phyloP scores from a whole-genome alignment of 441 rosid genomes.

The Mallotus japonicus region DNA sequence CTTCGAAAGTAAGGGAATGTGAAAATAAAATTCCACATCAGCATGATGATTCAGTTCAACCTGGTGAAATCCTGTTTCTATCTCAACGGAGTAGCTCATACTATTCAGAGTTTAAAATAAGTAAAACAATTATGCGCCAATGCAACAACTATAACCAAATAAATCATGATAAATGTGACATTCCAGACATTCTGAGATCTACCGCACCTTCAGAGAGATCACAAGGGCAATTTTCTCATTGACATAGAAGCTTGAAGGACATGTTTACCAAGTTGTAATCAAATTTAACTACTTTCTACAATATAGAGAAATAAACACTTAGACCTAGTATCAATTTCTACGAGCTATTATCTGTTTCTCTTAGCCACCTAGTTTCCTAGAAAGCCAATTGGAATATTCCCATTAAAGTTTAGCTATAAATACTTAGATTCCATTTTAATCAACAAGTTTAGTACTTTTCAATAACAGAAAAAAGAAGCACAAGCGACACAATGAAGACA shows the following conservation, averaged over 20 bases:
- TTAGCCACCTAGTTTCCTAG: not conserved
- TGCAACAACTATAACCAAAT: not conserved
- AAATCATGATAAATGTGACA: not conserved
- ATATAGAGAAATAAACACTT: too few relatives aligned
- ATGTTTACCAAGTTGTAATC: not conserved
- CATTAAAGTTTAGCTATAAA: too few relatives aligned
- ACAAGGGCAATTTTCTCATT: too few relatives aligned
- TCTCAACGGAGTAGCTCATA: not conserved
- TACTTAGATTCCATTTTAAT: too few relatives aligned
- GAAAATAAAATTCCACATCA: not conserved
- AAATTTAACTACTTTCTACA: not conserved
- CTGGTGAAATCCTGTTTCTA: not conserved
- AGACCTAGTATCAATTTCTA: not conserved
- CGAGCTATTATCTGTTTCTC: not conserved
- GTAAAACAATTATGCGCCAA: not conserved
- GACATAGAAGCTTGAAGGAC: not conserved
- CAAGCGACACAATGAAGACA: not conserved
- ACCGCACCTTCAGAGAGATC: too few relatives aligned
- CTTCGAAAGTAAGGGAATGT: not conserved
- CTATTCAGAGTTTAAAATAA: not conserved
- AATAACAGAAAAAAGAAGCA: not conserved
- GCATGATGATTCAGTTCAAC: not conserved
- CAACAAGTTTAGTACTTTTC: too few relatives aligned
- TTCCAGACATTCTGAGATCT: too few relatives aligned
- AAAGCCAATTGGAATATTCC: too few relatives aligned